Evolutionary conservation across 495 filamentous ascomycete species (phyloP).

Genomic region (Tuber melanosporum): DNA sequence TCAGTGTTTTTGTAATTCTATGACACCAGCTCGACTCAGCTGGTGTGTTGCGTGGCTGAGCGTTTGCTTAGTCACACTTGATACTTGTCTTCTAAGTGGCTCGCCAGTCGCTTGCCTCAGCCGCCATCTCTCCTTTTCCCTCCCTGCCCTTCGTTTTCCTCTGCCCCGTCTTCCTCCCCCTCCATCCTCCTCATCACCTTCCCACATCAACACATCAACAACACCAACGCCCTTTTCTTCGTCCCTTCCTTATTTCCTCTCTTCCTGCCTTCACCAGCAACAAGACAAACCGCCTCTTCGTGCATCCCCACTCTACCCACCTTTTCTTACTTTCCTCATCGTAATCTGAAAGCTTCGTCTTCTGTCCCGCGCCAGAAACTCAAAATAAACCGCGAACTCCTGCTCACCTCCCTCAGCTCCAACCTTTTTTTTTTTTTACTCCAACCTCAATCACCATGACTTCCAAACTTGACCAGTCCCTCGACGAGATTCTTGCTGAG

Average conservation of each 20-base stretch:
- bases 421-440: conserved; percentile 14
- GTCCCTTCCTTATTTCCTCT: conserved; percentile 10
- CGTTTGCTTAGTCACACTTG: neutral
- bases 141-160: conserved; percentile 39
- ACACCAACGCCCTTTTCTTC: conserved; percentile 8
- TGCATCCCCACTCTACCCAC: conserved; percentile 11
- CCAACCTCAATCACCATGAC: conserved; percentile 59
- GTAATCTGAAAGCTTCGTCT: neutral
- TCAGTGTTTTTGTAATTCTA: neutral
- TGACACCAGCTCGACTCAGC: neutral
- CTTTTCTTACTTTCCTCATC: conserved; percentile 16
- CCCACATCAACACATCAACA: conserved; percentile 16
- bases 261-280: conserved; percentile 21
- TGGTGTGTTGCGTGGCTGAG: neutral
- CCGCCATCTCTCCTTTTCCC: conserved; percentile 38
- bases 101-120: conserved; percentile 20
- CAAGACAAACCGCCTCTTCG: conserved; percentile 11
- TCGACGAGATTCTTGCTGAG: conserved; percentile 89
- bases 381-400: neutral
- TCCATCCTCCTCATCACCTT: conserved; percentile 20
- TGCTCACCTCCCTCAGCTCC: neutral
- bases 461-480: conserved; percentile 86
- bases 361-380: neutral
- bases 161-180: conserved; percentile 23
- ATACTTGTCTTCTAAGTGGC: conserved; percentile 17